These are phyloP conservation scores for Neonectria hederae DNA, from an alignment of 2,329 filamentous ascomycete genomes.

Conservation along the genomic window DNA sequence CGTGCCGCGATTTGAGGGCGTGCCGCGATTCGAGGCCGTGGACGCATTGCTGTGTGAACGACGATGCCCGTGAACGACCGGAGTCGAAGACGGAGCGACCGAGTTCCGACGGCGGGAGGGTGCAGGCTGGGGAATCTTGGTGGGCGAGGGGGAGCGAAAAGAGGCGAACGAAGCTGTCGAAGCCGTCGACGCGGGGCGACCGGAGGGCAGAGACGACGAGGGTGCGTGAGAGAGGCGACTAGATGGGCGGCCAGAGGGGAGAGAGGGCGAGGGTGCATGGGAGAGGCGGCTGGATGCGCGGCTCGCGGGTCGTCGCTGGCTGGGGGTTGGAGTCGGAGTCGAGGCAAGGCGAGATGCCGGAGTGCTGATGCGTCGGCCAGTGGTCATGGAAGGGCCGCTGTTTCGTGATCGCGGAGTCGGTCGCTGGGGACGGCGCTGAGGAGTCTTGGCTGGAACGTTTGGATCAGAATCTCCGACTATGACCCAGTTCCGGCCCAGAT, in stretches of 20 bases:
- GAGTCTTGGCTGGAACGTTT: constrained; percentile 34
- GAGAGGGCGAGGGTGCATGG: constrained; percentile 39
- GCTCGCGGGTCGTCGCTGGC: constrained; percentile 31
- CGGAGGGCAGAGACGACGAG: constrained; percentile 29
- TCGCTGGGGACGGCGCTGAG: constrained; percentile 39
- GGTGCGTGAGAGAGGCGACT: constrained; percentile 52
- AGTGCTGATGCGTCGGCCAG: constrained; percentile 56
- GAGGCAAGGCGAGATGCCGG: constrained; percentile 45
- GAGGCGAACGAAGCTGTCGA: constrained; percentile 44
- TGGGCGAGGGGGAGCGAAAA: constrained; percentile 49
- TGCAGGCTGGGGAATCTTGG: constrained; percentile 52
- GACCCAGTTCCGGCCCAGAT: constrained; percentile 76
- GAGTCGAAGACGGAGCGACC: constrained; percentile 30
- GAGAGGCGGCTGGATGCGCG: constrained; percentile 57
- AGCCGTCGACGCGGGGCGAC: constrained; percentile 44
- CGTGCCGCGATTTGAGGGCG: constrained; percentile 47
- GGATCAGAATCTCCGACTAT: constrained; percentile 62
- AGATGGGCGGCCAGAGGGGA: constrained; percentile 27
- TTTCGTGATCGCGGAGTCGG: constrained; percentile 46
- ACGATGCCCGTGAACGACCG: constrained; percentile 45
- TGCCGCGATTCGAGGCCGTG: constrained; percentile 48
- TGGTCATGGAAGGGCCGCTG: constrained; percentile 45
- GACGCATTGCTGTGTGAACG: constrained; percentile 58
- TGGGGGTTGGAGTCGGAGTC: constrained; percentile 41
- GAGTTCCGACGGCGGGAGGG: constrained; percentile 22